Base-by-base conservation (phyloP, 202 grass and related monocot species). In the Cymbopogon flexuosus region DNA sequence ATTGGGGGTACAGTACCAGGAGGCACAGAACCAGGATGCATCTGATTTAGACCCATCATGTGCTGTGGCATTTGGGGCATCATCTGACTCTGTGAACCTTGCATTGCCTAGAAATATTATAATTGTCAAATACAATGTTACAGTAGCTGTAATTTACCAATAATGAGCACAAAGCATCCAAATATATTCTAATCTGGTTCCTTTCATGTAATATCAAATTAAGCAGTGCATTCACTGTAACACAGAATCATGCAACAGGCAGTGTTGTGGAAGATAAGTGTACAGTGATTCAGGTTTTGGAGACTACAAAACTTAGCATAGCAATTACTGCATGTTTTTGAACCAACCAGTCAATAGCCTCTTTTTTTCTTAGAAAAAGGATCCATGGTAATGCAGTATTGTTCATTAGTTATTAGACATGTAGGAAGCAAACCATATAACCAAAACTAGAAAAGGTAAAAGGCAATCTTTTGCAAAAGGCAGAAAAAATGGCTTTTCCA, bases 11-110 rank as follows among this genome's bases (percentile, higher is more conserved):
- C 86, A 84, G 87, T 90, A 79, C 78, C 84, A 41, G 47, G 42
- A 60, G 88, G 83, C 65, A 63, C 65, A 21, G 88, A 47, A 16
- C 88, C 88, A 4, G 82, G 70, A 76, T 99, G 90, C 61, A 87
- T 87, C 78, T 90, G 92, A 84, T 93, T 99, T 73, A 91, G 54
- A 33, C 88, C 84, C 78, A 95, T 88, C 88, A 99, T 65, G 52
- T 93, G 92, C 29, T 93, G 92, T 21, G 88, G 86, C 92, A 97
- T 89, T 85, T 87, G 86, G 74, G 93, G 63, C 84, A 87, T 91
- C 83, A 93, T 93, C 83, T 91, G 91, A 81, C 71, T 90, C 68
- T 87, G 85, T 9, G 82, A 85, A 73, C 89, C 89, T 86, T 97
- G 94, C 90, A 97, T 87, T 83, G 89, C 88, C 90, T 97, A 72